Conservation (phyloP, 768 basidiomycete species). For the Gloeostereum incarnatum region DNA sequence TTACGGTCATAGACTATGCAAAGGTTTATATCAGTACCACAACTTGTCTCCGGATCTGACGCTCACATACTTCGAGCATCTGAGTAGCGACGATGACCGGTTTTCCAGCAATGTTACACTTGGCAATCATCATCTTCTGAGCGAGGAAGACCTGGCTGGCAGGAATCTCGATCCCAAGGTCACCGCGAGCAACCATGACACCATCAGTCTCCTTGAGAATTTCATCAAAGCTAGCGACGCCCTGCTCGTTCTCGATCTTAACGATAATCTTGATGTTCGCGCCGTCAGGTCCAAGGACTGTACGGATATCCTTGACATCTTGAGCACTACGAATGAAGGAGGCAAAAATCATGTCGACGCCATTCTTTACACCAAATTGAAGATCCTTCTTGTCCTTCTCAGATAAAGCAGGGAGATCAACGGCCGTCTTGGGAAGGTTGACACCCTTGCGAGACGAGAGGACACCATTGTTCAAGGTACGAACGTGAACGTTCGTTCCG, state of each 20-base stretch:
- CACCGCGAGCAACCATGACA: conserved; percentile 99
- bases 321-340: conserved; percentile 96
- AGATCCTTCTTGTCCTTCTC: conserved; percentile 98
- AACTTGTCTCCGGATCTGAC: too few relatives aligned
- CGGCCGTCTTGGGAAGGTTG: conserved; percentile 96
- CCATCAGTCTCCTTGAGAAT: conserved; percentile 92
- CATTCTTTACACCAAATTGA: conserved; percentile 91
- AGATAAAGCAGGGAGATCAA: conserved; percentile 95
- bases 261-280: conserved; percentile 98
- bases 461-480: conserved; percentile 82
- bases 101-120: conserved; percentile 97
- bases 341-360: conserved; percentile 98
- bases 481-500: conserved; percentile 71
- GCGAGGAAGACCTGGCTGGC: conserved; percentile 98
- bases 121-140: conserved; percentile 99
- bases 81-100: conserved; percentile 98
- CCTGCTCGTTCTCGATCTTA: conserved; percentile 99
- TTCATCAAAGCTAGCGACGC: conserved; percentile 98
- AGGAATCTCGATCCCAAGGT: conserved; percentile 99
- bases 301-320: conserved; percentile 90
- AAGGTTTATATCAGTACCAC: too few relatives aligned
- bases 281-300: conserved; percentile 90
- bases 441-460: conserved; percentile 98
- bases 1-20: conserved; percentile 87
- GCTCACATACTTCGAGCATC: conserved; percentile 80